Conservation (phyloP, 1,284 basidiomycete genomes). For the Ustilago xerochloae region DNA sequence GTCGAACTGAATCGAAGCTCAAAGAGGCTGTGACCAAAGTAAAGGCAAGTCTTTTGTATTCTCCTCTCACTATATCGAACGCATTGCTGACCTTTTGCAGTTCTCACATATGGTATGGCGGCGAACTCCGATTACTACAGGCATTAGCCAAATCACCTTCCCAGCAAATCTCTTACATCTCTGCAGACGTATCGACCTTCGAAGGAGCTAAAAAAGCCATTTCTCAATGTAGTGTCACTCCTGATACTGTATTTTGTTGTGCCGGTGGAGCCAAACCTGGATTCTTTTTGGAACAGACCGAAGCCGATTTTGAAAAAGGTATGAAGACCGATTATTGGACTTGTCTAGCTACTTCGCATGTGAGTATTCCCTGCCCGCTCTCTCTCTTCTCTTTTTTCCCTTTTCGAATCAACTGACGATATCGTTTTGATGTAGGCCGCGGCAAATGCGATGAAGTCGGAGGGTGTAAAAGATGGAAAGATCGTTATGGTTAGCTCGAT, state of each 20-base stretch:
- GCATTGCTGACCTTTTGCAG: not conserved
- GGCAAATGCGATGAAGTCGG: conserved; percentile 77
- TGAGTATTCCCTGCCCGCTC: conserved; percentile 68
- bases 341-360: conserved; percentile 80
- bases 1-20: conserved; percentile 76
- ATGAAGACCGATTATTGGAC: conserved; percentile 72
- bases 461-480: conserved; percentile 74
- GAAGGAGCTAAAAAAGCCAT: conserved; percentile 48
- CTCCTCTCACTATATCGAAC: not conserved
- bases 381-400: not conserved
- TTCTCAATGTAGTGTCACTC: conserved; percentile 69
- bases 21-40: conserved; percentile 74
- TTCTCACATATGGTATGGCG: too few species aligned
- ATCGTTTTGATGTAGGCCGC: conserved; percentile 72
- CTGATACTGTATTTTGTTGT: conserved; percentile 80
- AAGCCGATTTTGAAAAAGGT: conserved; percentile 73
- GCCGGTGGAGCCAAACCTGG: conserved; percentile 78
- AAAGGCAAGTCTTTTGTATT: conserved; percentile 71
- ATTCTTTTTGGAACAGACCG: conserved; percentile 78
- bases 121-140: conserved; percentile 12
- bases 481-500: conserved; percentile 85
- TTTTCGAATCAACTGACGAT: not conserved
- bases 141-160: conserved; percentile 18
- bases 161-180: conserved; percentile 46
- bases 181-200: conserved; percentile 63